Conservation (phyloP, 208 protist genomes). For the Acanthamoeba culbertsoni region DNA sequence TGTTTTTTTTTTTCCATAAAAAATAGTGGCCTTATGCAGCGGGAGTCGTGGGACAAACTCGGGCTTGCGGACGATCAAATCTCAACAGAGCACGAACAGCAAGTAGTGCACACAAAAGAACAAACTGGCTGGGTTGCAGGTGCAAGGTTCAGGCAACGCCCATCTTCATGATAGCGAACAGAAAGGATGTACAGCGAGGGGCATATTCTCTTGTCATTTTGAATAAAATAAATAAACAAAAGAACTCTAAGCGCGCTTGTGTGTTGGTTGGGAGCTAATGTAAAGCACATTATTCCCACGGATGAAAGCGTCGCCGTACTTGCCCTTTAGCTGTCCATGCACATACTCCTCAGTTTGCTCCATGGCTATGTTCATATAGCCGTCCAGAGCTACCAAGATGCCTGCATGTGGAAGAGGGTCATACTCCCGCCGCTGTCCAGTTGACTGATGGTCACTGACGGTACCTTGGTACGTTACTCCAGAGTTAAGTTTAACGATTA, state of each 20-base stretch:
- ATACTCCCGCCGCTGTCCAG: background rate
- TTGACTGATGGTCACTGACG: background rate
- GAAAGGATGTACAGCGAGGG: background rate
- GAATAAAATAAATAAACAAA: background rate
- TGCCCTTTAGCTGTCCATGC: constrained; percentile 86
- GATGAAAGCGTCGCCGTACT: constrained; percentile 91
- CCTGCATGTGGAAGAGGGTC: constrained; percentile 65
- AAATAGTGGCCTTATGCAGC: constrained; percentile 45
- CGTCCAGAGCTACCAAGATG: constrained; percentile 88
- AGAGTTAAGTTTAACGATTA: constrained; percentile 91
- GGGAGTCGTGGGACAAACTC: background rate
- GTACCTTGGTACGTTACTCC: constrained; percentile 89
- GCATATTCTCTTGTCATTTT: background rate
- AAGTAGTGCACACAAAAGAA: background rate
- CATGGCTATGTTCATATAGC: constrained; percentile 94
- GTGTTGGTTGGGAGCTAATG: constrained; percentile 39
- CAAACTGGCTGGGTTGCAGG: constrained; percentile 43
- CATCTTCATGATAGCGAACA: background rate
- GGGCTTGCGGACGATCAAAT: constrained; percentile 17
- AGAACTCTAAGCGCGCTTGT: background rate
- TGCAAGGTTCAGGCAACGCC: background rate
- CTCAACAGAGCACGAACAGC: background rate
- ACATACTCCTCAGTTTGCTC: constrained; percentile 91
- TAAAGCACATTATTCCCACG: constrained; percentile 88
- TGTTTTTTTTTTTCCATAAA: too few species aligned